Evolutionary conservation across 2,329 filamentous ascomycete species (phyloP).

Genomic region (Zymoseptoria crescenta): DNA sequence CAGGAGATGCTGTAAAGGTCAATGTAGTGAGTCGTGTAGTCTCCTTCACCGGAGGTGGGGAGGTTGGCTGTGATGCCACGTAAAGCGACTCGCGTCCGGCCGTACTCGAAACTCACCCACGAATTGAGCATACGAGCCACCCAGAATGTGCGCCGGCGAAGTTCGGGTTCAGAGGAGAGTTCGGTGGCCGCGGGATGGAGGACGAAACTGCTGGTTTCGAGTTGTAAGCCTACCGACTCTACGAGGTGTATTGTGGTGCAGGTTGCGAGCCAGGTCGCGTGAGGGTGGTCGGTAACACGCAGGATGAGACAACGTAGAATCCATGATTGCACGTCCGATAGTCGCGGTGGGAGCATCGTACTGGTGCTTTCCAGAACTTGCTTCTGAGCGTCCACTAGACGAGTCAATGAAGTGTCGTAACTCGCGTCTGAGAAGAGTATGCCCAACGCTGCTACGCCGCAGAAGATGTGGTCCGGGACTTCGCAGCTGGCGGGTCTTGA

Average conservation of each 20-base stretch:
- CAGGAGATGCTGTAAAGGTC: slow-evolving; percentile 47
- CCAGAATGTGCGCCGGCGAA: slow-evolving; percentile 33
- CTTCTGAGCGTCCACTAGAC: slow-evolving; percentile 34
- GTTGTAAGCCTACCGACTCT: slow-evolving; percentile 46
- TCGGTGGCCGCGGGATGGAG: slow-evolving; percentile 20
- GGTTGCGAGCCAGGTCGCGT: slow-evolving; percentile 51
- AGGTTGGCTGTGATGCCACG: slow-evolving; percentile 40
- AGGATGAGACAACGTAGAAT: slow-evolving; percentile 48
- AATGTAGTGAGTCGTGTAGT: slow-evolving; percentile 44
- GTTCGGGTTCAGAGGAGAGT: slow-evolving; percentile 19
- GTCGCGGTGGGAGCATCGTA: slow-evolving; percentile 31
- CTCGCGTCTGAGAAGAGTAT: slow-evolving; percentile 40
- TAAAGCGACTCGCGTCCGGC: slow-evolving; percentile 45
- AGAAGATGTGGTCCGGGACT: slow-evolving; percentile 36
- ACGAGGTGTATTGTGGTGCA: slow-evolving; percentile 51
- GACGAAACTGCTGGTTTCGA: slow-evolving; percentile 29
- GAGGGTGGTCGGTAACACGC: slow-evolving; percentile 46
- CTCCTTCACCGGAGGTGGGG: slow-evolving; percentile 33
- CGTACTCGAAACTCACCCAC: slow-evolving; percentile 54
- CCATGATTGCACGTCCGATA: slow-evolving; percentile 44
- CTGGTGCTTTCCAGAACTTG: slow-evolving; percentile 37
- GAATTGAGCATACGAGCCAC: slow-evolving; percentile 51
- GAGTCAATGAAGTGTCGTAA: slow-evolving; percentile 13
- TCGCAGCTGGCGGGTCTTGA: slow-evolving; percentile 14
- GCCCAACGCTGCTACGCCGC: slow-evolving; percentile 49